Evolutionary conservation across 768 basidiomycete genomes (phyloP).

Genomic region (Dioszegia crocea): DNA sequence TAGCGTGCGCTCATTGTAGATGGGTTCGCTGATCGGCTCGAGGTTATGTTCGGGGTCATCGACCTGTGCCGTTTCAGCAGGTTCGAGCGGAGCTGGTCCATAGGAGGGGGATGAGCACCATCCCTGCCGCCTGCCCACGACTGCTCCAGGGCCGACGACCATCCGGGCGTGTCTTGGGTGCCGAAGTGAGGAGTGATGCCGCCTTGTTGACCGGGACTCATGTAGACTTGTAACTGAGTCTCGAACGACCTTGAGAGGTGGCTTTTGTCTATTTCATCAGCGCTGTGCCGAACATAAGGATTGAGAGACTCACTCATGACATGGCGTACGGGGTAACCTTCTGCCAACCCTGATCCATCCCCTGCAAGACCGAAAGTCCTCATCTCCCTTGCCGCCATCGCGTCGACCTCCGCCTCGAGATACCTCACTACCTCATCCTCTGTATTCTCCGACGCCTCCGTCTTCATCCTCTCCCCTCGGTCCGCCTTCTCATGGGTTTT

Average conservation of each 20-base stretch:
- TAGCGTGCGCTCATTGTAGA: neutral
- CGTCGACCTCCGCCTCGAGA: slow-evolving; percentile 36
- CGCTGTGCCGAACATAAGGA: too few relatives aligned
- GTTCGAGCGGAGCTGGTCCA: neutral
- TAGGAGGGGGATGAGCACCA: neutral
- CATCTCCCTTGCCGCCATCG: slow-evolving; percentile 30
- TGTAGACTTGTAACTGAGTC: neutral
- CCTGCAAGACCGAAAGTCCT: neutral
- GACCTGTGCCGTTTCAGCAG: slow-evolving; percentile 3
- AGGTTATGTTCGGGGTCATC: neutral
- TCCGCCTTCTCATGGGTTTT: slow-evolving; percentile 66
- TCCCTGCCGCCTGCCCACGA: neutral
- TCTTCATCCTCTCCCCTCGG: slow-evolving; percentile 32
- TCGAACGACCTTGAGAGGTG: neutral
- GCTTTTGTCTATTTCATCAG: neutral
- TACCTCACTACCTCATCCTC: slow-evolving; percentile 32
- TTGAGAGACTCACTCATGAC: neutral
- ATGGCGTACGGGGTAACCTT: neutral
- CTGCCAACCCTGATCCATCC: neutral
- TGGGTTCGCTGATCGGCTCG: neutral
- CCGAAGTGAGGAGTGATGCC: neutral
- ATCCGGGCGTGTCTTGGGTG: neutral
- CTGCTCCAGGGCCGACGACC: neutral
- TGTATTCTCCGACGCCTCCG: slow-evolving; percentile 31
- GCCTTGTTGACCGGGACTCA: neutral